Evolutionary conservation across 2,329 filamentous ascomycete genomes (phyloP).

Genomic region (Fusarium luffae): DNA sequence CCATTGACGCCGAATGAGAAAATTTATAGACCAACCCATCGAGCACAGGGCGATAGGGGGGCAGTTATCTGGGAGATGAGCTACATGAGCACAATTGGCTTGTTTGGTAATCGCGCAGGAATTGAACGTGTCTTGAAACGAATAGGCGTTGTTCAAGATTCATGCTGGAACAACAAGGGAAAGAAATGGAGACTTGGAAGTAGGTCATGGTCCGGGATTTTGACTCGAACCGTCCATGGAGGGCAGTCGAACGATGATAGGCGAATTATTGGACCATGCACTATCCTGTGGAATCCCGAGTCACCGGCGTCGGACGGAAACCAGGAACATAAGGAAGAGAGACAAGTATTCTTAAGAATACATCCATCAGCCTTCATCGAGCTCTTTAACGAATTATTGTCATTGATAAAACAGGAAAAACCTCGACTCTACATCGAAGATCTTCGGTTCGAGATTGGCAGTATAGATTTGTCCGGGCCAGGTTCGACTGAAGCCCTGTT

Average conservation of each 20-base stretch:
- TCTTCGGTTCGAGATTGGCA: conserved; percentile 73
- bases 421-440: conserved; percentile 74
- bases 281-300: conserved; percentile 77
- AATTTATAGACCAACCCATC: conserved; percentile 87
- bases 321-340: conserved; percentile 38
- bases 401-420: conserved; percentile 67
- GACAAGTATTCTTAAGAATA: conserved; percentile 74
- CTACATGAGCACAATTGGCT: conserved; percentile 86
- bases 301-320: conserved; percentile 43
- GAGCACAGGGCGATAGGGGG: conserved; percentile 78
- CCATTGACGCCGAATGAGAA: conserved; percentile 90
- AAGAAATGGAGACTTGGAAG: conserved; percentile 74
- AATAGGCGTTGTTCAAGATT: conserved; percentile 70
- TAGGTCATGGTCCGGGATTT: conserved; percentile 60
- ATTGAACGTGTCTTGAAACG: conserved; percentile 74
- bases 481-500: conserved; percentile 82
- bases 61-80: conserved; percentile 93
- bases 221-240: conserved; percentile 66
- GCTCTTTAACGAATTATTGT: conserved; percentile 71
- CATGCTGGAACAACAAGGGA: conserved; percentile 71
- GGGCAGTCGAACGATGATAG: conserved; percentile 44
- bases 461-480: conserved; percentile 70
- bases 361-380: conserved; percentile 85
- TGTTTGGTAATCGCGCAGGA: conserved; percentile 74
- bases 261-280: conserved; percentile 76